Evolutionary conservation across 768 basidiomycete genomes (phyloP).

Genomic region (Mycena crocata): DNA sequence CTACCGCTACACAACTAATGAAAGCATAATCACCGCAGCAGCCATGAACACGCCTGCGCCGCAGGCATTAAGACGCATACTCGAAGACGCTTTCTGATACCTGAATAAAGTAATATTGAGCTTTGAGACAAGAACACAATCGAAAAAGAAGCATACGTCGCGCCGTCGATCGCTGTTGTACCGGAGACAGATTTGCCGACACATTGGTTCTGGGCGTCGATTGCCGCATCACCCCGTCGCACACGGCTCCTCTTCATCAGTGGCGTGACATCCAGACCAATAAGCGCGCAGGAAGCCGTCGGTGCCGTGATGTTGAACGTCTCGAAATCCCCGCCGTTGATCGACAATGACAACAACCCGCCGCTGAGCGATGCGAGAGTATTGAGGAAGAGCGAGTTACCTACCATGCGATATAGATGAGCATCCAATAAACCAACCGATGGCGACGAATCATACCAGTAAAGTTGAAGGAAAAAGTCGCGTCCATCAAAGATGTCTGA

Average conservation of each 20-base stretch:
- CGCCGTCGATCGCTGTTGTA: not conserved
- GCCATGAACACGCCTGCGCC: too few relatives aligned
- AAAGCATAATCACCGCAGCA: too few relatives aligned
- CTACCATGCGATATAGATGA: not conserved
- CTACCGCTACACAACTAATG: too few relatives aligned
- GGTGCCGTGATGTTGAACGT: slow-evolving; percentile 6
- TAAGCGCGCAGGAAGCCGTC: not conserved
- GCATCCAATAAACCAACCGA: not conserved
- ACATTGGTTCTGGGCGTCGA: not conserved
- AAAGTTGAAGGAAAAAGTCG: slow-evolving; percentile 5
- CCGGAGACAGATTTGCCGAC: not conserved
- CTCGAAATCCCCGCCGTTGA: not conserved
- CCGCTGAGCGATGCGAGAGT: not conserved
- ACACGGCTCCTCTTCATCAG: not conserved
- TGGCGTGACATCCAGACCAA: not conserved
- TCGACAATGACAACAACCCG: not conserved
- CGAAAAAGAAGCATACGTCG: not conserved
- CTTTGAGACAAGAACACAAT: not conserved
- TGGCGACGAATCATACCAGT: not conserved
- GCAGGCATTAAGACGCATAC: too few relatives aligned
- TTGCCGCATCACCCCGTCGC: not conserved
- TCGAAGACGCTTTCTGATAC: not conserved
- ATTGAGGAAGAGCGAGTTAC: not conserved
- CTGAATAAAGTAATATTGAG: not conserved
- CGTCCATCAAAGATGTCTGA: not conserved